A percentile compares a stretch with the other conserved stretches of the same genome.
Conservation (phyloP, 2,329 filamentous ascomycete species). For the Pleomassaria siparia region DNA sequence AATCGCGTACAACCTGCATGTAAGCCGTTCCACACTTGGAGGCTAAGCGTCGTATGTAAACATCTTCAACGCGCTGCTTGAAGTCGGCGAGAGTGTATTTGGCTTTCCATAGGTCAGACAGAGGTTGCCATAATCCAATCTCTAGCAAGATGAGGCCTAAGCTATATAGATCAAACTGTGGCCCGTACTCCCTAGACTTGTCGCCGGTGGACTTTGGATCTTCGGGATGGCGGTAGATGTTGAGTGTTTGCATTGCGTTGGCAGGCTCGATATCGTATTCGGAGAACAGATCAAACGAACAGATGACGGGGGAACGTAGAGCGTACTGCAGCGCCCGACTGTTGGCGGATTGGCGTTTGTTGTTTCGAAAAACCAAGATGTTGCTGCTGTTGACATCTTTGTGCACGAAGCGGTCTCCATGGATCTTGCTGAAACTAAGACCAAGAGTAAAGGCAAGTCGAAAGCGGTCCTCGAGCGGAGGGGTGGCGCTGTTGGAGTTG, state of each 20-base stretch:
- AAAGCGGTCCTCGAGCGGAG: constrained; percentile 72
- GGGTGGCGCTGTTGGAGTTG: constrained; percentile 44
- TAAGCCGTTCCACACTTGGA: constrained; percentile 73
- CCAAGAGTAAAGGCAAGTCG: constrained; percentile 71
- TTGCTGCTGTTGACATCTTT: constrained; percentile 69
- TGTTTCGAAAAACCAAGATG: constrained; percentile 63
- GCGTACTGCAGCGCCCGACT: constrained; percentile 50
- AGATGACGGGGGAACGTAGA: constrained; percentile 68
- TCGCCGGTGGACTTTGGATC: constrained; percentile 42
- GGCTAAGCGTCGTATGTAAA: constrained; percentile 65
- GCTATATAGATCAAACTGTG: constrained; percentile 67
- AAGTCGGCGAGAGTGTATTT: constrained; percentile 63
- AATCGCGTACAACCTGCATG: constrained; percentile 72
- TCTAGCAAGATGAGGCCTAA: constrained; percentile 73
- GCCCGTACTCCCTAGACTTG: constrained; percentile 28
- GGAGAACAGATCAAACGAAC: constrained; percentile 74
- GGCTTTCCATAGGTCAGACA: constrained; percentile 60
- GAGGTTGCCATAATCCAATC: constrained; percentile 72
- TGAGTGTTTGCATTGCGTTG: constrained; percentile 47
- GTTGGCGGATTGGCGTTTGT: constrained; percentile 49
- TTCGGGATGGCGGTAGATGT: constrained; percentile 69
- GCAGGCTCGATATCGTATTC: constrained; percentile 52
- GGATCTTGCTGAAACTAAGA: constrained; percentile 72
- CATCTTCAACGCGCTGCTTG: constrained; percentile 63
- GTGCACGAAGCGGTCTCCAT: constrained; percentile 68